A percentile compares a stretch with the other conserved stretches of the same genome.
These are phyloP conservation scores for Leptographium wingfieldii DNA, from an alignment of 2,329 filamentous ascomycete genomes.

Conservation along the genomic window DNA sequence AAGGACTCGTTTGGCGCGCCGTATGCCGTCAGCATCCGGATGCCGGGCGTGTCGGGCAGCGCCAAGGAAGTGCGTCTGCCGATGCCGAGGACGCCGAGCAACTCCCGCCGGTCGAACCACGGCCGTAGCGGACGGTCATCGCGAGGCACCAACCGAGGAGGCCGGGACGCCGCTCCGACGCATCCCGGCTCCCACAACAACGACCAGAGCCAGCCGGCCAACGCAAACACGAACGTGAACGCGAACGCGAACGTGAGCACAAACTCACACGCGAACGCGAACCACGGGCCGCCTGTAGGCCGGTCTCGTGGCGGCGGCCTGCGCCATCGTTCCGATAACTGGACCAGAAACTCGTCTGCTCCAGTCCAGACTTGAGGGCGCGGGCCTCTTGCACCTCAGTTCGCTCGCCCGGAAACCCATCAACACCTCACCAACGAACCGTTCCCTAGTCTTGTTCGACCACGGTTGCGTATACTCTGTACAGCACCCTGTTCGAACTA, in stretches of 20 bases:
- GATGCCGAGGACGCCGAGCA: conserved; percentile 11
- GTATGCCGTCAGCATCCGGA: conserved; percentile 27
- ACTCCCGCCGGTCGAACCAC: conserved; percentile 8
- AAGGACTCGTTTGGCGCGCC: conserved; percentile 28
- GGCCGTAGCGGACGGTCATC: conserved; percentile 4
- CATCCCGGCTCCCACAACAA: conserved; percentile 9
- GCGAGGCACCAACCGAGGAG: conserved; percentile 3
- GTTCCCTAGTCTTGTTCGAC: background rate
- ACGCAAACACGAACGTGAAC: background rate
- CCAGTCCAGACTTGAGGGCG: conserved; percentile 5
- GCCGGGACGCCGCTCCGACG: conserved; percentile 5
- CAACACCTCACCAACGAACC: background rate
- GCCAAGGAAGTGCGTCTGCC: conserved; percentile 25
- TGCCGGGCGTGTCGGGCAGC: conserved; percentile 29
- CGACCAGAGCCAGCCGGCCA: conserved; percentile 1
- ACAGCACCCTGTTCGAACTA: background rate
- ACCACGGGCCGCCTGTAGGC: conserved; percentile 4
- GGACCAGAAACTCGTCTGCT: conserved; percentile 6
- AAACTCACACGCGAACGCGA: too few relatives aligned
- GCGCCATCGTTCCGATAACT: conserved; percentile 10
- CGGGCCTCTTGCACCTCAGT: background rate
- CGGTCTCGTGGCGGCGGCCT: conserved; percentile 6
- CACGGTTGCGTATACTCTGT: background rate
- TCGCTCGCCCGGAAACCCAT: too few relatives aligned
- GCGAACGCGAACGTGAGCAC: too few relatives aligned